Evolutionary conservation across 2,329 filamentous ascomycete species (phyloP).

Genomic region (Diaporthe sp.): DNA sequence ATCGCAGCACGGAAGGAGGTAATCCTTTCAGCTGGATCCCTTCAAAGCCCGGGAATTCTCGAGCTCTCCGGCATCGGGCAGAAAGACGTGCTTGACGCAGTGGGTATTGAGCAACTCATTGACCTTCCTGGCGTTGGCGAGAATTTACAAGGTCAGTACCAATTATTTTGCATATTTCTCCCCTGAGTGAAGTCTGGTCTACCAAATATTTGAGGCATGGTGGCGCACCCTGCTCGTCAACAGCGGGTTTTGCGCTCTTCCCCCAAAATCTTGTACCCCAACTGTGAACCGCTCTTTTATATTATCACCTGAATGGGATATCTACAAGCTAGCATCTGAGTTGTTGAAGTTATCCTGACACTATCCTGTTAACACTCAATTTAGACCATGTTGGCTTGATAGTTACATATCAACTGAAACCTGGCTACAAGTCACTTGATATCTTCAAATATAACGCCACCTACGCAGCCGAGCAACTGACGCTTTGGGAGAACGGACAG

Average conservation of each 20-base stretch:
- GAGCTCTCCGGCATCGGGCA: constrained; percentile 56
- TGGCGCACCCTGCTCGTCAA: background rate
- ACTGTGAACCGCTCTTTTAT: background rate
- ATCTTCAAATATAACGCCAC: constrained; percentile 48
- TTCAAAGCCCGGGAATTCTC: constrained; percentile 55
- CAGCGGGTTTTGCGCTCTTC: too few relatives aligned
- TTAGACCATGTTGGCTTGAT: constrained; percentile 52
- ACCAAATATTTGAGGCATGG: background rate
- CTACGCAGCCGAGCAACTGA: constrained; percentile 55
- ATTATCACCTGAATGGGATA: too few relatives aligned
- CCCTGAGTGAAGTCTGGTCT: background rate
- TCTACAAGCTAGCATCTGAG: too few relatives aligned
- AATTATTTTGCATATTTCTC: background rate
- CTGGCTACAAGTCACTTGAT: constrained; percentile 50
- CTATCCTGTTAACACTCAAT: constrained; percentile 59
- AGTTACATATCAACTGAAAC: constrained; percentile 46
- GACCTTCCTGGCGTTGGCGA: constrained; percentile 62
- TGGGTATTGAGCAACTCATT: constrained; percentile 56
- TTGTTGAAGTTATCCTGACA: constrained; percentile 44
- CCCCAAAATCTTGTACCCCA: too few relatives aligned
- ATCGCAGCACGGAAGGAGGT: constrained; percentile 56
- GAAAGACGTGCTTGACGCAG: constrained; percentile 56
- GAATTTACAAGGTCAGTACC: constrained; percentile 62
- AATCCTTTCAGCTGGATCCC: constrained; percentile 58
- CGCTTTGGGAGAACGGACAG: constrained; percentile 51